These are phyloP conservation scores for Trichoderma aggressivum DNA, from an alignment of 2,329 filamentous ascomycete genomes.

Conservation along the genomic window DNA sequence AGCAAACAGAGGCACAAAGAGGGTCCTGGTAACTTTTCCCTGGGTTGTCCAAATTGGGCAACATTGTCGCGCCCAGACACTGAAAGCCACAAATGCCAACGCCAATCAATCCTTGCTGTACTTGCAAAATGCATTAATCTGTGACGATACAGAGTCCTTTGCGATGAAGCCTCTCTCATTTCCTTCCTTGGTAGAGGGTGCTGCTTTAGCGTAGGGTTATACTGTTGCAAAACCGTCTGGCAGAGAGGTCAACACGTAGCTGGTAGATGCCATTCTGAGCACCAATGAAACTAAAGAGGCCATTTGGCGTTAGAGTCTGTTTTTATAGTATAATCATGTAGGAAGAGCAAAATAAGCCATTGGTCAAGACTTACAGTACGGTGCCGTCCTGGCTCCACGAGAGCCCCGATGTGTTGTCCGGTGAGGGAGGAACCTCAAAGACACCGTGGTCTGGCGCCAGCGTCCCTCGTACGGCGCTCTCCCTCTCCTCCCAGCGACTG, in stretches of 20 bases:
- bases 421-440: constrained; percentile 44
- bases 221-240: constrained; percentile 57
- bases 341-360: not conserved
- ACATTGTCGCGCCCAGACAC: not conserved
- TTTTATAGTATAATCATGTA: not conserved
- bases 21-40: not conserved
- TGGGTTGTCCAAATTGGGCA: constrained; percentile 8
- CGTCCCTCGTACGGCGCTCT: constrained; percentile 34
- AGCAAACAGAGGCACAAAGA: not conserved
- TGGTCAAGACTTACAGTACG: constrained; percentile 49
- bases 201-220: constrained; percentile 46
- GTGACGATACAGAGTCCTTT: not conserved
- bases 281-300: constrained; percentile 51
- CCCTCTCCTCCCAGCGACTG: constrained; percentile 39
- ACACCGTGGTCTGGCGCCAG: constrained; percentile 37
- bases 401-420: constrained; percentile 59
- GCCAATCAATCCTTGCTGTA: constrained; percentile 11
- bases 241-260: constrained; percentile 62
- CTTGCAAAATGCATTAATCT: not conserved
- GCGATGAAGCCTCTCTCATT: not conserved
- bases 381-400: constrained; percentile 61
- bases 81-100: not conserved
- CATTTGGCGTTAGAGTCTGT: constrained; percentile 23
- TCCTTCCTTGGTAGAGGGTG: not conserved
- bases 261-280: constrained; percentile 75